Evolutionary conservation across 495 filamentous ascomycete genomes (phyloP), one percentile per base, ranked within the genome.

Genomic region (Achaetomiella virescens): DNA sequence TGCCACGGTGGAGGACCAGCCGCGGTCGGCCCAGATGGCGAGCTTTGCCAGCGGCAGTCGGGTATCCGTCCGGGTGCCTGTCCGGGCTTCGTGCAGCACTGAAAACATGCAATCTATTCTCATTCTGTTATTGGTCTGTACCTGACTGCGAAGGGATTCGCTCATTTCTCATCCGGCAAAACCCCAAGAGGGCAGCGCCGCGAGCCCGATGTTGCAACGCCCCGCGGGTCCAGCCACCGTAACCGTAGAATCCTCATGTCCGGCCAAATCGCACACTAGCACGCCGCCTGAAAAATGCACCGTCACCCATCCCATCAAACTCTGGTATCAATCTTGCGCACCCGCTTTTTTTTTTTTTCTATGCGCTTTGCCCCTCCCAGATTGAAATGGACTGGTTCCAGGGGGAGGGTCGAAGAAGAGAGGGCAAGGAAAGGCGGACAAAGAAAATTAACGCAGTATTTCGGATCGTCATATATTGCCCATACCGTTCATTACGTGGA

Each of bases 231-330:
- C 33, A 55, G 24, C 37, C 44, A 25, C 54, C 9, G 49, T 38
- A 54, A 59, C 38, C 50, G 22, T 36, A 48, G 21, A 37, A 29
- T 15, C 46, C 41, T 59, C 63, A 46, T 61, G 60, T 59, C 57
- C n/a, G 33, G 49, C 48, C 33, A 27, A 51, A 44, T 50, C 54
- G 45, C 36, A 59, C 56, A 65, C 54, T 60, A 58, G 17, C 61
- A 64, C 58, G 49, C 57, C 38, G 43, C 40, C 42, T 48, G 24
- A 21, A 52, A 52, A 56, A 58, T 33, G 27, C 17, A 57, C 25
- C 49, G 47, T 43, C 40, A 27, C 54, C 38, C 24, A 18, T 36
- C 31, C 38, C n/a, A 24, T 42, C 31, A 48, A 36, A 20, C 44
- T 44, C 21, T 57, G 55, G 60, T 62, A 58, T 62, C 56, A 55